phyloP scores from a whole-genome alignment of 2,329 filamentous ascomycete genomes.

The Phialophora chinensis region DNA sequence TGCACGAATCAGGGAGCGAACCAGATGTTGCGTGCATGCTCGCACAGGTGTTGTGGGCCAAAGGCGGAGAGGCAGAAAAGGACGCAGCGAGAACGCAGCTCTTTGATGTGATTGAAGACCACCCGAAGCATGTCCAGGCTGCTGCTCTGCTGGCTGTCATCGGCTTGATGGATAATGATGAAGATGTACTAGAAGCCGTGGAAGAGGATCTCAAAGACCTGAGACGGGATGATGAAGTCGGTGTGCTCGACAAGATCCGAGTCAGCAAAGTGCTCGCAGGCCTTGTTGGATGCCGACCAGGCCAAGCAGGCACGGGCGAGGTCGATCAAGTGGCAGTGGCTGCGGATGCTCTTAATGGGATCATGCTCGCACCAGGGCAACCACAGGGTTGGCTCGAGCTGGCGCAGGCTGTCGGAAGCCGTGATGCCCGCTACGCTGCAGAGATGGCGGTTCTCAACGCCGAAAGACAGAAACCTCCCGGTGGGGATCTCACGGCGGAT shows the following conservation, averaged over 20 bases:
- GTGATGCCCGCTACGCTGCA: slow-evolving; percentile 58
- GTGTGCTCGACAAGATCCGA: slow-evolving; percentile 67
- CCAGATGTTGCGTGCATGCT: slow-evolving; percentile 87
- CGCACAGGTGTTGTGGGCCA: slow-evolving; percentile 92
- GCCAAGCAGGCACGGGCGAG: slow-evolving; percentile 47
- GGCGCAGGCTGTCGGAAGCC: slow-evolving; percentile 62
- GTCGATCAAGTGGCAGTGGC: slow-evolving; percentile 57
- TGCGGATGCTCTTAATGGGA: slow-evolving; percentile 72
- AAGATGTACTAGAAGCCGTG: slow-evolving; percentile 80
- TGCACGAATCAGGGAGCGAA: slow-evolving; percentile 71
- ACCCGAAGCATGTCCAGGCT: slow-evolving; percentile 77
- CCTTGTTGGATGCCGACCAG: slow-evolving; percentile 67
- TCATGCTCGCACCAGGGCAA: slow-evolving; percentile 80
- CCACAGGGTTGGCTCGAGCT: slow-evolving; percentile 82
- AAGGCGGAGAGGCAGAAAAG: slow-evolving; percentile 74
- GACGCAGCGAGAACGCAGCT: slow-evolving; percentile 78
- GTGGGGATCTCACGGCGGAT: slow-evolving; percentile 69
- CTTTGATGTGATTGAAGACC: slow-evolving; percentile 76
- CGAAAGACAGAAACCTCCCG: slow-evolving; percentile 72
- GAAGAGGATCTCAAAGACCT: slow-evolving; percentile 75
- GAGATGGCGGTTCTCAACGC: slow-evolving; percentile 86
- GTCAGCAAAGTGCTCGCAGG: slow-evolving; percentile 78
- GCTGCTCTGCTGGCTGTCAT: slow-evolving; percentile 83
- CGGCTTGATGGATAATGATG: slow-evolving; percentile 78
- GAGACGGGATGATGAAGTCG: slow-evolving; percentile 69